Percentiles rank a stretch among this genome's conserved stretches.
Evolutionary conservation across 1,139 yeast genomes (phyloP).

Genomic region (Magnusiomyces fungicola): DNA sequence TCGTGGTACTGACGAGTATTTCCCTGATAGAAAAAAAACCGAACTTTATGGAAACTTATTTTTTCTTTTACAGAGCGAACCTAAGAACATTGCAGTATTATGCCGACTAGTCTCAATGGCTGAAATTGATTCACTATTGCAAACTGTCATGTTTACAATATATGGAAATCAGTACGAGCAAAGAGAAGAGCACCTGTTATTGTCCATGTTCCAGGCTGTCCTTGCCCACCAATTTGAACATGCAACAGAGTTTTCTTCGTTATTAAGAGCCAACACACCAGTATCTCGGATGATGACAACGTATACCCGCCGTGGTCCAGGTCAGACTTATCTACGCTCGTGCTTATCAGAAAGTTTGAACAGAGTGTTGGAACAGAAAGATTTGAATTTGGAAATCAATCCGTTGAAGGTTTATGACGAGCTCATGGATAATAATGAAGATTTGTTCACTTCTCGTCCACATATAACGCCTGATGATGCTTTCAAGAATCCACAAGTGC

Average conservation of each 20-base stretch:
- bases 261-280: slow-evolving; percentile 38
- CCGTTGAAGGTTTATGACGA: slow-evolving; percentile 35
- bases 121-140: slow-evolving; percentile 37
- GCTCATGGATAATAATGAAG: slow-evolving; percentile 24
- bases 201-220: slow-evolving; percentile 37
- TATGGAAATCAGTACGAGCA: slow-evolving; percentile 40
- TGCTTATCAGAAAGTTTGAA: slow-evolving; percentile 31
- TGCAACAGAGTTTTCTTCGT: slow-evolving; percentile 34
- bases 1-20: slow-evolving; percentile 14
- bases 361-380: slow-evolving; percentile 28
- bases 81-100: slow-evolving; percentile 34
- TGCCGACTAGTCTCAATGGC: slow-evolving; percentile 35
- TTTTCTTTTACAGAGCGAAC: slow-evolving; percentile 36
- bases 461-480: slow-evolving; percentile 31
- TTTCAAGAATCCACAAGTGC: slow-evolving; percentile 28
- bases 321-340: slow-evolving; percentile 36
- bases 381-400: slow-evolving; percentile 32
- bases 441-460: slow-evolving; percentile 18
- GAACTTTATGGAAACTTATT: slow-evolving; percentile 35
- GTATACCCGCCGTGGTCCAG: slow-evolving; percentile 38
- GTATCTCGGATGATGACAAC: slow-evolving; percentile 41
- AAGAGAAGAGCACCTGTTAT: slow-evolving; percentile 36
- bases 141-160: slow-evolving; percentile 40
- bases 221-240: slow-evolving; percentile 36
- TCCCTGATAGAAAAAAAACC: slow-evolving; percentile 29